Base-by-base conservation (phyloP, 192 early-diverging fungal genomes). In the Coemansia sp. region DNA sequence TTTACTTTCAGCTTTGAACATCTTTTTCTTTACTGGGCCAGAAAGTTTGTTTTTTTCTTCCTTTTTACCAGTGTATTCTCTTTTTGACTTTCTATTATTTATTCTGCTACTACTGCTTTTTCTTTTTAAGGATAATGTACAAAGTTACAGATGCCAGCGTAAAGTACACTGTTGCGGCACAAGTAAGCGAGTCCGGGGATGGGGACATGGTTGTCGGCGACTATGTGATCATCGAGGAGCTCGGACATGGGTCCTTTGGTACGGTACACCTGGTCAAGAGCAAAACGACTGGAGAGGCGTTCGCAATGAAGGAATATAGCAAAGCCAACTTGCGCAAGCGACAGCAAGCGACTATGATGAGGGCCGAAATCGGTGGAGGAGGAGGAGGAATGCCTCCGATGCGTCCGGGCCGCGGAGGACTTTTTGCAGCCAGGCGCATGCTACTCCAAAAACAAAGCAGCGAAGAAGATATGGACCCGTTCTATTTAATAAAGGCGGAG, bases 281-380 rank as follows among this genome's bases (percentile, higher is more conserved):
- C 76, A 84, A 68, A 23, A 67, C 72, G 18, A 86, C 84, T 11
- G 72, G 76, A 10, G 67, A 64, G 39, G 9, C 41, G 55, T 75
- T 60, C 69, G 97, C 97, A 18, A 89, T 97, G 59, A 99, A 99
- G 82, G 97, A 95, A 80, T 96, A 95, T 62, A 88, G 88, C 79
- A 97, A 97, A 71, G 84, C 91, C 18, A 88, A 92, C 51, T 77
- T 99, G 49, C 87, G 92, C 26, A 90, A 90, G 56, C 86, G 87
- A 51, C 85, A 86, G 61, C 86, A 87, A 78, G 80, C 87, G 0
- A 84, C 88, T 36, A 49, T 73, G 58, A 65, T 82, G 76, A 71
- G 52, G 15, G 12, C 33, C 20, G 7, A 62, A 2, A 64, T 69
- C 16, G 64, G 67, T 48, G 75, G 84, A 14, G 89, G 85, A 15